Evolutionary conservation across 2,329 filamentous ascomycete species (phyloP).

Genomic region (Fusarium nodosum): DNA sequence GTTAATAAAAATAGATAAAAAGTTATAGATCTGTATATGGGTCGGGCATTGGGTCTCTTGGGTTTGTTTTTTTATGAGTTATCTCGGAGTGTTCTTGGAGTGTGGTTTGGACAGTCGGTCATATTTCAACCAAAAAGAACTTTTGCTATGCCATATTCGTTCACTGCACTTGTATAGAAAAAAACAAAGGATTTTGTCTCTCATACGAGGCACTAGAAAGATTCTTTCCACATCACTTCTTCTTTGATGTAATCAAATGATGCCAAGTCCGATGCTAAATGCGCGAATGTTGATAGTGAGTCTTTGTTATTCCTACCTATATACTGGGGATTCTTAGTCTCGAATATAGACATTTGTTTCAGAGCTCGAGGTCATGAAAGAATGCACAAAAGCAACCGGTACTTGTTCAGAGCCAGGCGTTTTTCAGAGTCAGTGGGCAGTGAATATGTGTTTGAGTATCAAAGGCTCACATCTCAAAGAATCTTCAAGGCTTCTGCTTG

Average conservation of each 20-base stretch:
- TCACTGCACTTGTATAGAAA: neutral
- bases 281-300: neutral
- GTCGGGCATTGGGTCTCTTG: neutral
- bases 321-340: too few species aligned
- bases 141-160: neutral
- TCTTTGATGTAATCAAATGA: neutral
- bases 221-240: neutral
- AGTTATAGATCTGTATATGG: constrained; percentile 15
- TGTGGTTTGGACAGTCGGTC: neutral
- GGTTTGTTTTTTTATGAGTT: neutral
- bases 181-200: neutral
- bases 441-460: neutral
- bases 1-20: constrained; percentile 31
- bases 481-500: neutral
- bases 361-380: neutral
- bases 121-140: neutral
- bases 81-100: neutral
- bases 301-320: neutral
- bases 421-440: constrained; percentile 3
- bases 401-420: neutral
- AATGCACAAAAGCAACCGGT: neutral
- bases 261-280: neutral
- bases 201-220: neutral
- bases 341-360: neutral
- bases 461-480: neutral